A percentile compares a stretch with the other conserved stretches of the same genome.
These are phyloP conservation scores for Prunus yedoensis DNA, from an alignment of 331 rosid species.

Conservation along the genomic window DNA sequence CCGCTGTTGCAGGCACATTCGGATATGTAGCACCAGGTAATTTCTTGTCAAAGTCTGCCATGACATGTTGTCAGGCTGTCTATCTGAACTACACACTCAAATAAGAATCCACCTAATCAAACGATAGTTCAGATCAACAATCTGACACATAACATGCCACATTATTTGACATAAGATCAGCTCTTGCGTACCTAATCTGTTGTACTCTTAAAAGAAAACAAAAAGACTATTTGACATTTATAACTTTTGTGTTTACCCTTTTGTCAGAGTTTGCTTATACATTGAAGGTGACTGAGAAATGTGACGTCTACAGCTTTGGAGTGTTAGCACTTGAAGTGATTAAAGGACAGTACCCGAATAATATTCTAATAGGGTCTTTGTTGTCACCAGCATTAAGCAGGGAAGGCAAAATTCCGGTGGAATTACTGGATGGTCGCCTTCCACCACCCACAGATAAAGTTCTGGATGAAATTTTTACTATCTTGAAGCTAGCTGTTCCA, in stretches of 20 bases:
- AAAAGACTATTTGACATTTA: neutral
- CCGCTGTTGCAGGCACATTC: conserved; percentile 42
- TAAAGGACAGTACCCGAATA: conserved; percentile 27
- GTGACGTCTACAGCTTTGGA: conserved; percentile 41
- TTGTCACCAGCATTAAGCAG: conserved; percentile 7
- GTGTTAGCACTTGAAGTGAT: conserved; percentile 30
- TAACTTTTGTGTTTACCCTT: neutral
- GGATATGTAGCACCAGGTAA: conserved; percentile 41
- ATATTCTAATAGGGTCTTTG: conserved; percentile 7
- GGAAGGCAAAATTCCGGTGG: neutral
- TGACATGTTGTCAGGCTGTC: neutral
- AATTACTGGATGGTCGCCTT: conserved; percentile 33
- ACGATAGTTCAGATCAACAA: too few relatives aligned
- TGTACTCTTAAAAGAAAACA: too few relatives aligned
- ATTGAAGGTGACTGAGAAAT: conserved; percentile 28
- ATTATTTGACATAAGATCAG: neutral
- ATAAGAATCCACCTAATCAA: neutral
- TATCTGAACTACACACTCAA: neutral
- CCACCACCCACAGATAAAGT: conserved; percentile 14
- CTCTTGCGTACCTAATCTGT: neutral
- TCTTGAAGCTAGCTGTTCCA: conserved; percentile 24
- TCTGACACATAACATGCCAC: neutral
- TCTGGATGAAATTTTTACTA: neutral
- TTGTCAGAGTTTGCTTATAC: conserved; percentile 34
- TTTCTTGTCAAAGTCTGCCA: neutral